Evolutionary conservation across 192 early-diverging fungal species (phyloP).

Genomic region (Funneliformis geosporum): DNA sequence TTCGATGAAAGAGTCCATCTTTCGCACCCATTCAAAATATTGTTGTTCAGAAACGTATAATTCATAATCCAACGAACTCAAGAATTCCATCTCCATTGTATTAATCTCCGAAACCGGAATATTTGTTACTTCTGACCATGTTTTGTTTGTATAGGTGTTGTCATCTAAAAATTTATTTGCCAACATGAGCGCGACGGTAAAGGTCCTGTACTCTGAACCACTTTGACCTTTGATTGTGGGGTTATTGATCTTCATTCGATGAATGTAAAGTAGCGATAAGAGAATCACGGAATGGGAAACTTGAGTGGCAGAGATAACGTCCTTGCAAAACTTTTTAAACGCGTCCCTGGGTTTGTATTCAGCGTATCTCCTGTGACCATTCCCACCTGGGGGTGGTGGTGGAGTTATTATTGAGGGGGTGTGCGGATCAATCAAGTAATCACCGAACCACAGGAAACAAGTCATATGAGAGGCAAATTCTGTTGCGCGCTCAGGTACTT

Average conservation of each 20-base stretch:
- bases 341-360: constrained; percentile 20
- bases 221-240: constrained; percentile 58
- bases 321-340: constrained; percentile 52
- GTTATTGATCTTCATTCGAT: constrained; percentile 55
- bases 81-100: constrained; percentile 86
- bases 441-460: constrained; percentile 43
- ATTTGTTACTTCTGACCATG: constrained; percentile 84
- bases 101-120: constrained; percentile 80
- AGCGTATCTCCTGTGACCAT: background rate
- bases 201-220: constrained; percentile 81
- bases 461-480: constrained; percentile 63
- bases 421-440: constrained; percentile 2
- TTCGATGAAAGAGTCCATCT: constrained; percentile 1
- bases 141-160: constrained; percentile 88
- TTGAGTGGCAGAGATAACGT: constrained; percentile 61
- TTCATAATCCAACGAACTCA: constrained; percentile 73
- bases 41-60: constrained; percentile 69
- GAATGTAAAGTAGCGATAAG: constrained; percentile 65
- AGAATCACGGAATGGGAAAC: constrained; percentile 66
- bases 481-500: constrained; percentile 27
- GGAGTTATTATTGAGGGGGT: background rate
- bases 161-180: constrained; percentile 87
- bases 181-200: constrained; percentile 83
- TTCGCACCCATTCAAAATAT: constrained; percentile 66
- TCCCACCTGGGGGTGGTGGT: constrained; percentile 16